Percentiles rank a stretch among this genome's conserved stretches.
Evolutionary conservation across 345 rosid species (phyloP).

Genomic region (sweet orange (Citrus sinensis)): DNA sequence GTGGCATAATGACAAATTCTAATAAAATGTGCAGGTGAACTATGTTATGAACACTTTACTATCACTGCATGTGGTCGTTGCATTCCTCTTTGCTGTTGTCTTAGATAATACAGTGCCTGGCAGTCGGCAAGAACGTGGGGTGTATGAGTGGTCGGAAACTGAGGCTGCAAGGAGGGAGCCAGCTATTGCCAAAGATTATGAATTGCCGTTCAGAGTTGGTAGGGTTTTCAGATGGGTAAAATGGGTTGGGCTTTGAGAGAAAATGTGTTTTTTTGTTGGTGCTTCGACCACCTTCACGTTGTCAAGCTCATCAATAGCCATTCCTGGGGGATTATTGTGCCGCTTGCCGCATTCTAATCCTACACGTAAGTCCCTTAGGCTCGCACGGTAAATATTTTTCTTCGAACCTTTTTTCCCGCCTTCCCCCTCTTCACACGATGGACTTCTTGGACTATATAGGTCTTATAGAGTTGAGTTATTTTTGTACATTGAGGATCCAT

Average conservation of each 20-base stretch:
- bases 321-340: conserved; percentile 1
- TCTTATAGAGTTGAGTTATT: conserved; percentile 28
- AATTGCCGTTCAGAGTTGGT: conserved; percentile 80
- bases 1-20: conserved; percentile 5
- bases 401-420: conserved; percentile 7
- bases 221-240: conserved; percentile 91
- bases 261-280: background rate
- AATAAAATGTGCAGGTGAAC: conserved; percentile 59
- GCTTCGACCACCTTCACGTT: background rate
- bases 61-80: conserved; percentile 80
- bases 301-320: conserved; percentile 8
- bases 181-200: conserved; percentile 79
- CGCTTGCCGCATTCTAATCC: conserved; percentile 9
- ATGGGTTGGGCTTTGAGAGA: conserved; percentile 83
- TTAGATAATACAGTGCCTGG: conserved; percentile 97
- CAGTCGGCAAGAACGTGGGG: conserved; percentile 86
- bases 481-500: conserved; percentile 36
- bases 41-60: conserved; percentile 79
- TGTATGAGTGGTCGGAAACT: conserved; percentile 81
- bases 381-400: conserved; percentile 37
- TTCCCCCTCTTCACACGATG: conserved; percentile 8
- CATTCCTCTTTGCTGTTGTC: conserved; percentile 80
- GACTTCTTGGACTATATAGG: conserved; percentile 21
- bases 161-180: conserved; percentile 91
- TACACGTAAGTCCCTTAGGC: conserved; percentile 5